Percentiles rank a stretch among this genome's conserved stretches.
These are phyloP conservation scores for Rhodamnia argentea DNA, from an alignment of 345 rosid species.

Conservation along the genomic window DNA sequence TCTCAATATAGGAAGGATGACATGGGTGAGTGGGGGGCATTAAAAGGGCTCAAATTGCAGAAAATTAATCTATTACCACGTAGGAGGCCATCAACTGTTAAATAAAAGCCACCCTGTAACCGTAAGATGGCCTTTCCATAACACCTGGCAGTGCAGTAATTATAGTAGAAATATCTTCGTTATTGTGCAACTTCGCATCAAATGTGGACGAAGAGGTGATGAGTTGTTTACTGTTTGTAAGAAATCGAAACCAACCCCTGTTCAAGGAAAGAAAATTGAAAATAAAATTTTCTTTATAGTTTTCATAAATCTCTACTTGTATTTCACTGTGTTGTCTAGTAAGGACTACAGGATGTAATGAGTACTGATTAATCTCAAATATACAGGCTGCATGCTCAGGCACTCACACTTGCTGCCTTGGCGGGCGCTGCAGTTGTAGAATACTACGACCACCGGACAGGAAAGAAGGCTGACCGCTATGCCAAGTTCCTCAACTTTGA, in stretches of 20 bases:
- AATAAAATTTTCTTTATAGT: not conserved
- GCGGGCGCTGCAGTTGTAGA: constrained; percentile 90
- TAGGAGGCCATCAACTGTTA: not conserved
- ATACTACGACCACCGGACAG: constrained; percentile 63
- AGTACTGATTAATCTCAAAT: not conserved
- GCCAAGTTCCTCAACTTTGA: constrained; percentile 23
- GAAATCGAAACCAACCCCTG: not conserved
- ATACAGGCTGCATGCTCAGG: constrained; percentile 89
- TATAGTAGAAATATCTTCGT: not conserved
- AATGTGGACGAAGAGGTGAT: not conserved
- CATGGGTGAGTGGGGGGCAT: not conserved
- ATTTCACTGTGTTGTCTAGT: not conserved
- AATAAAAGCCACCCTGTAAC: not conserved
- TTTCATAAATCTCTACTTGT: not conserved
- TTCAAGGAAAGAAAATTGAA: not conserved
- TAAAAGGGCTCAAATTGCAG: not conserved
- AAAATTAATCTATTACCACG: not conserved
- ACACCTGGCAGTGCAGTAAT: not conserved
- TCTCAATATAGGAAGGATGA: not conserved
- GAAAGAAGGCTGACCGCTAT: constrained; percentile 40
- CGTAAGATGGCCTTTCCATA: not conserved
- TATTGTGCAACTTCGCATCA: not conserved
- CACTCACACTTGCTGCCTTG: constrained; percentile 75
- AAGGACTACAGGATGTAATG: not conserved
- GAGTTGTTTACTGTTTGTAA: not conserved